Evolutionary conservation across 176 grass and related monocot species (phyloP).

Genomic region (Elaeis guineensis): DNA sequence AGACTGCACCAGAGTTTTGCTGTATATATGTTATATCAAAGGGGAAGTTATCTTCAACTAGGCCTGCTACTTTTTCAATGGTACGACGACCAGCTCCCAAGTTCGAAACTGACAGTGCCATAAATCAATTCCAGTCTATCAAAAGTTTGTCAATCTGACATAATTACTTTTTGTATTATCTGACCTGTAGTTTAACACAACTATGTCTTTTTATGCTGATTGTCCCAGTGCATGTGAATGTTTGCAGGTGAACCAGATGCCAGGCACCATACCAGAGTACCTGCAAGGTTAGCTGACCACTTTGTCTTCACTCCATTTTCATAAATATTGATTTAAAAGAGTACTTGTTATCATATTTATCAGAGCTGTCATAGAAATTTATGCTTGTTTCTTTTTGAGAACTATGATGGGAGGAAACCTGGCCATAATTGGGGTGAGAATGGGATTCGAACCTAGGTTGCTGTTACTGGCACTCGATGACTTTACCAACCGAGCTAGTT

Average conservation of each 20-base stretch:
- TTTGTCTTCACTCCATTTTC: neutral
- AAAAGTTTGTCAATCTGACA: slow-evolving; percentile 31
- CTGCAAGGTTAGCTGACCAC: slow-evolving; percentile 20
- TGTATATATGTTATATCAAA: slow-evolving; percentile 74
- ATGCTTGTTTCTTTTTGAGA: too few relatives aligned
- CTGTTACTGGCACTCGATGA: too few relatives aligned
- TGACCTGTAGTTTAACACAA: slow-evolving; percentile 1
- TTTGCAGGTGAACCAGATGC: slow-evolving; percentile 38
- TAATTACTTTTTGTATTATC: slow-evolving; percentile 1
- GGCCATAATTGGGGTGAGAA: too few relatives aligned
- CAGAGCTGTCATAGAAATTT: too few relatives aligned
- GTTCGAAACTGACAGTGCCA: slow-evolving; percentile 17
- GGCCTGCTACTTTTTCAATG: slow-evolving; percentile 39
- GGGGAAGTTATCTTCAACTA: slow-evolving; percentile 64
- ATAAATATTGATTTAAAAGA: slow-evolving; percentile 1
- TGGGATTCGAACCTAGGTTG: too few relatives aligned
- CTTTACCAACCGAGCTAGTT: too few relatives aligned
- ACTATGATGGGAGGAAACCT: too few relatives aligned
- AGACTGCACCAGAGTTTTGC: slow-evolving; percentile 45
- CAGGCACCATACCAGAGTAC: slow-evolving; percentile 6
- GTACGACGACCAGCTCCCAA: slow-evolving; percentile 17
- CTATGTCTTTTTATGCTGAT: neutral
- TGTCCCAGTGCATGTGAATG: slow-evolving; percentile 10
- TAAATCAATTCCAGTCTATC: slow-evolving; percentile 18
- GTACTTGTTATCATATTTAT: too few relatives aligned